Conservation (phyloP, 1,284 basidiomycete genomes). For the Puccinia sorghi region DNA sequence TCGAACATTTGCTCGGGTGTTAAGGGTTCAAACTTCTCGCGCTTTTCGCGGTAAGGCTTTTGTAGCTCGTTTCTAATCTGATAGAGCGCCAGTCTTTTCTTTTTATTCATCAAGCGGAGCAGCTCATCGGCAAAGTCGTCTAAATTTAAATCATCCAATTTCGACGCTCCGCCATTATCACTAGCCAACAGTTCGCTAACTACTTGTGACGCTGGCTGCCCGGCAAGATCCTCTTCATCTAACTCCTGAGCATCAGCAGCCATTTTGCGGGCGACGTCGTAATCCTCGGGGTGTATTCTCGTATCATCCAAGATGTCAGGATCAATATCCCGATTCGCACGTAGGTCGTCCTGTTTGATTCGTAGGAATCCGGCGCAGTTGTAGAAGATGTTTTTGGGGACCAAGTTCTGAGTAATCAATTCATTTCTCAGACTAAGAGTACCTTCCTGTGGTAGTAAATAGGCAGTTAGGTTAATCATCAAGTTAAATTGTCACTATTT, state of each 20-base stretch:
- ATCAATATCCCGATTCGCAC: slow-evolving; percentile 66
- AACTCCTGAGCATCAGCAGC: slow-evolving; percentile 93
- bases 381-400: slow-evolving; percentile 78
- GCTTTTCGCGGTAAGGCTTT: slow-evolving; percentile 76
- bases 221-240: slow-evolving; percentile 80
- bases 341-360: slow-evolving; percentile 72
- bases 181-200: slow-evolving; percentile 82
- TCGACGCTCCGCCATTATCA: slow-evolving; percentile 66
- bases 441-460: slow-evolving; percentile 66
- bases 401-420: slow-evolving; percentile 74
- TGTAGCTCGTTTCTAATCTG: slow-evolving; percentile 87
- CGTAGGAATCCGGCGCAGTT: slow-evolving; percentile 88
- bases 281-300: slow-evolving; percentile 96
- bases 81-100: slow-evolving; percentile 80
- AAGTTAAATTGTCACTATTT: background rate
- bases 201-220: slow-evolving; percentile 77
- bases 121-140: slow-evolving; percentile 96
- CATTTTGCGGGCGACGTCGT: slow-evolving; percentile 97
- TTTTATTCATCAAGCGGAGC: slow-evolving; percentile 62
- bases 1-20: slow-evolving; percentile 79
- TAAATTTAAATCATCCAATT: slow-evolving; percentile 85
- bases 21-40: slow-evolving; percentile 70
- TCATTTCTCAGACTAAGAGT: slow-evolving; percentile 78
- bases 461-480: slow-evolving; percentile 48
- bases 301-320: slow-evolving; percentile 93